A percentile compares a stretch with the other conserved stretches of the same genome.
phyloP scores from a whole-genome alignment of 106 monocot genomes.

The Apostasia ramifera region DNA sequence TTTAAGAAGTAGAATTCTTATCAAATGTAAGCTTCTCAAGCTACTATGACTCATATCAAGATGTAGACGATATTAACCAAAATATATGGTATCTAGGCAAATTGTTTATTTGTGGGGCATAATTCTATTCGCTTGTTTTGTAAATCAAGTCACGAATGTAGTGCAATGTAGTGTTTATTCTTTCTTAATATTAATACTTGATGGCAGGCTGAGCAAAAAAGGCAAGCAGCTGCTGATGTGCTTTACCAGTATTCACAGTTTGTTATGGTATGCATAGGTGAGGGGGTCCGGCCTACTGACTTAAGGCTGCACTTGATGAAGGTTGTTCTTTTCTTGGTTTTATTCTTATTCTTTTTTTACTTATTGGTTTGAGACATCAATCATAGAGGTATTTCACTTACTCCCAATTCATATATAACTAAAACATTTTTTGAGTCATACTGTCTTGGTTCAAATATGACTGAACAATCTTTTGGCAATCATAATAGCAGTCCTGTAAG shows the following conservation, averaged over 20 bases:
- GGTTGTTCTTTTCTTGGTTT: constrained; percentile 26
- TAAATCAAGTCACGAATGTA: too few species aligned
- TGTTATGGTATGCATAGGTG: constrained; percentile 89
- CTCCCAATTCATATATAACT: too few species aligned
- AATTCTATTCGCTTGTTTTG: too few species aligned
- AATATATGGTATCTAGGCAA: background rate
- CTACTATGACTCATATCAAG: too few species aligned
- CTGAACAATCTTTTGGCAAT: background rate
- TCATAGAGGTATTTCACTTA: too few species aligned
- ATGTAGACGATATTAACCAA: too few species aligned
- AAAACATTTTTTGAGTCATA: background rate
- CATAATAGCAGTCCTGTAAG: background rate
- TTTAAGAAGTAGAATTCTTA: too few species aligned
- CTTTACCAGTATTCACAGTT: constrained; percentile 87
- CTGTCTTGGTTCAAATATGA: background rate
- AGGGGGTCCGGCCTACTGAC: constrained; percentile 81
- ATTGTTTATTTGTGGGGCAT: background rate
- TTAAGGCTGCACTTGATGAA: constrained; percentile 94
- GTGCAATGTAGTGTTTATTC: too few species aligned
- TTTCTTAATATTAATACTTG: background rate
- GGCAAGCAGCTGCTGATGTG: constrained; percentile 92
- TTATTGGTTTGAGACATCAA: background rate
- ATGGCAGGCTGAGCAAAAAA: constrained; percentile 64
- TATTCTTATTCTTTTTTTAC: background rate
- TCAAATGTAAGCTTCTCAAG: too few species aligned